Conservation (phyloP, 2,329 filamentous ascomycete genomes). For the Trichoderma sp. region DNA sequence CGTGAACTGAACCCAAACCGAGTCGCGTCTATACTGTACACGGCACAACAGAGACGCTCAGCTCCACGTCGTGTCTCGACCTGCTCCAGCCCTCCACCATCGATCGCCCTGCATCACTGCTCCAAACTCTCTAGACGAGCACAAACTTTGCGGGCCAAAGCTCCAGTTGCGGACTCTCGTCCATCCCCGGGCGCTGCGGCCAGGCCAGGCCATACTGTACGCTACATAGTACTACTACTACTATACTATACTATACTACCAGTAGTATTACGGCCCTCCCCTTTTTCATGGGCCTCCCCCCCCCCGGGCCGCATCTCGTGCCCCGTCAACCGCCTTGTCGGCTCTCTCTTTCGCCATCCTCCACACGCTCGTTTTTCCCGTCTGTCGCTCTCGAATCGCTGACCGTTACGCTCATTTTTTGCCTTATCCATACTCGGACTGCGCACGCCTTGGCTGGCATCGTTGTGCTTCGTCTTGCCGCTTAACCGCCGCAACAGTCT, state of each 20-base stretch:
- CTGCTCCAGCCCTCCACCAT: background rate
- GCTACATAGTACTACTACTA: background rate
- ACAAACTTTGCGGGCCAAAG: background rate
- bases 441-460: slow-evolving; percentile 12
- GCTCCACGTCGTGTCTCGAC: background rate
- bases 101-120: slow-evolving; percentile 5
- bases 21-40: too few relatives aligned
- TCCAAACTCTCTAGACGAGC: background rate
- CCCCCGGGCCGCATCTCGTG: slow-evolving; percentile 16
- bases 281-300: slow-evolving; percentile 17
- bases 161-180: background rate
- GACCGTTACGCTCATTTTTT: slow-evolving; percentile 12
- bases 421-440: slow-evolving; percentile 2
- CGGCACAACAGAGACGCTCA: background rate
- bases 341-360: slow-evolving; percentile 6
- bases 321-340: slow-evolving; percentile 2
- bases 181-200: slow-evolving; percentile 6
- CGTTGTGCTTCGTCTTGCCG: slow-evolving; percentile 1
- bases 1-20: background rate
- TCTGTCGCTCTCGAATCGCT: slow-evolving; percentile 14
- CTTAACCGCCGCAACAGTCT: background rate
- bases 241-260: too few relatives aligned
- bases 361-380: slow-evolving; percentile 17
- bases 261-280: slow-evolving; percentile 5
- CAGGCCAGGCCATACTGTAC: background rate